Conservation (phyloP, 179 eudicot species). For the Nepenthes alata region DNA sequence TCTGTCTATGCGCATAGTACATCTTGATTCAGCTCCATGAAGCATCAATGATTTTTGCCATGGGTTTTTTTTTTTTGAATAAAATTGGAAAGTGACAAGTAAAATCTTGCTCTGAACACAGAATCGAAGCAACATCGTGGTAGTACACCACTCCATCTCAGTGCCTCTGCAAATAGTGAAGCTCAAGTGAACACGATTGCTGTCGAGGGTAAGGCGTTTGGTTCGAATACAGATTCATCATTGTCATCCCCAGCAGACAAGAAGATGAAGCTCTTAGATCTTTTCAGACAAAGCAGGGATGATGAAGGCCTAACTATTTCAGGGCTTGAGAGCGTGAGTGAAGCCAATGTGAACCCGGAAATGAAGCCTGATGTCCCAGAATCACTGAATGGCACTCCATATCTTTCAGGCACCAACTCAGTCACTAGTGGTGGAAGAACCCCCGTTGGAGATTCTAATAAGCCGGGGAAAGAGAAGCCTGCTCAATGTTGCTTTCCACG, state of each 20-base stretch:
- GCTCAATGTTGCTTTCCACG: constrained; percentile 54
- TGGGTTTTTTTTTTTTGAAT: too few relatives aligned
- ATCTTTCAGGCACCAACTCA: constrained; percentile 16
- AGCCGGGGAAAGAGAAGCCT: constrained; percentile 19
- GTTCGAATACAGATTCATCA: constrained; percentile 6
- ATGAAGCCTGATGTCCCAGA: constrained; percentile 7
- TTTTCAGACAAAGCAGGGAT: constrained; percentile 54
- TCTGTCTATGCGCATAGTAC: not conserved
- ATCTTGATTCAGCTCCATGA: too few relatives aligned
- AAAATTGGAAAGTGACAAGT: too few relatives aligned
- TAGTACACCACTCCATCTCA: constrained; percentile 3
- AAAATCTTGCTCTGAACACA: not conserved
- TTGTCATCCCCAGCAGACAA: constrained; percentile 27
- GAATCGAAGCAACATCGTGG: constrained; percentile 16
- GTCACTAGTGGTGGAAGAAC: constrained; percentile 22
- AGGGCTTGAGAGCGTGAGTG: constrained; percentile 7
- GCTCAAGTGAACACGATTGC: not conserved
- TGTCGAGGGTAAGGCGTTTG: constrained; percentile 11
- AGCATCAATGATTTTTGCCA: too few relatives aligned
- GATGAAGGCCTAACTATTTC: constrained; percentile 15
- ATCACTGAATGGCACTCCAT: constrained; percentile 18
- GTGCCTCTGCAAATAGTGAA: constrained; percentile 1
- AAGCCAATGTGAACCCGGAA: constrained; percentile 8
- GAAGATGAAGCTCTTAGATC: constrained; percentile 58
- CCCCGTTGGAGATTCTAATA: constrained; percentile 15